Conservation (phyloP, 2,329 filamentous ascomycete genomes). For the Colletotrichum navitas region DNA sequence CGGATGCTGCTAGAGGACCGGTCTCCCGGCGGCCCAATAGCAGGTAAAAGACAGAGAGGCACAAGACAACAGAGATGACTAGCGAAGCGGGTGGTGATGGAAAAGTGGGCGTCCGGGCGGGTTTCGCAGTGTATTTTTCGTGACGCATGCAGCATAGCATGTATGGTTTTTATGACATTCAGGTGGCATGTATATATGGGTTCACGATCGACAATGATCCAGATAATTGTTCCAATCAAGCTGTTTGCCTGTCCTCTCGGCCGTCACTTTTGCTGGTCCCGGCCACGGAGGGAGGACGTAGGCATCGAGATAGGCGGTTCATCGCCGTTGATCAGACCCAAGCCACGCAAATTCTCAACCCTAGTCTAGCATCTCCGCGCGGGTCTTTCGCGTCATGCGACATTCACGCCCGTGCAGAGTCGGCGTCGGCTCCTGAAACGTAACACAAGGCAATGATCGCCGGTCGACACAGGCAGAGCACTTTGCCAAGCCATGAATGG, state of each 20-base stretch:
- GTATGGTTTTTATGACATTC: constrained; percentile 14
- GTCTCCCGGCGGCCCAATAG: neutral
- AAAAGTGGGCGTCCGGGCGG: constrained; percentile 35
- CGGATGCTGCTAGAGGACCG: constrained; percentile 35
- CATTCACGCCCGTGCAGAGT: constrained; percentile 2
- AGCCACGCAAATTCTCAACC: neutral
- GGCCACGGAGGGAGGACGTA: neutral
- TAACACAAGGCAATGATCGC: constrained; percentile 13
- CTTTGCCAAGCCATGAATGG: neutral
- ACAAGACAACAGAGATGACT: neutral
- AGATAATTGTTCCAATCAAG: constrained; percentile 2
- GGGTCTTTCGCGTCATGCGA: constrained; percentile 10
- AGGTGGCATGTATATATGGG: constrained; percentile 18
- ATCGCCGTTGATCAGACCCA: neutral
- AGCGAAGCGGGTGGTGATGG: constrained; percentile 19
- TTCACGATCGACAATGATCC: constrained; percentile 12
- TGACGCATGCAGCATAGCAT: constrained; percentile 36
- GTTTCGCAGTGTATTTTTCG: constrained; percentile 27
- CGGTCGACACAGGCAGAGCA: constrained; percentile 8
- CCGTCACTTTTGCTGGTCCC: neutral
- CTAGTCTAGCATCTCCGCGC: neutral
- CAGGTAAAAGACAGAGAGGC: neutral
- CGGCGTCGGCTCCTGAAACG: constrained; percentile 22
- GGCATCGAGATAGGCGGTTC: neutral
- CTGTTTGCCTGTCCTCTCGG: neutral